Base-by-base conservation (phyloP, 371 early-diverging fungal genomes). In the Mucor racemosus region DNA sequence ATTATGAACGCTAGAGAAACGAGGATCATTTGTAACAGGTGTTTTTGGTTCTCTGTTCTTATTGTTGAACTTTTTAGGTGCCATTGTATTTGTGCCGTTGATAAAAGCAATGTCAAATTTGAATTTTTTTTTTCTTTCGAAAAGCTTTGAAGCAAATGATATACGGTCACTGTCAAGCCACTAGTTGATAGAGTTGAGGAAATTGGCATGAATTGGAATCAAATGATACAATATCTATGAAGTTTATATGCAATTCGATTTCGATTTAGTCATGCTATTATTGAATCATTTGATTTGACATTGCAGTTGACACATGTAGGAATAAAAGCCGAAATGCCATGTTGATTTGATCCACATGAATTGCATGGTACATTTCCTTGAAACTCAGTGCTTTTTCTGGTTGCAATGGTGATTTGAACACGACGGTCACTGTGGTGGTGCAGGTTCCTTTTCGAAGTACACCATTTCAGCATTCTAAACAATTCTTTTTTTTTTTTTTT, bases 1-100 rank as follows among this genome's bases (percentile, higher is more conserved):
- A 50, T 87, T 75, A 68, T 93, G 92, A 14, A 95, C 88, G 69
- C 88, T 89, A 0, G 86, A 67, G 72, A 98, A 98, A 58, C 98
- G 91, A 42, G 91, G 72, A 79, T 97, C 97, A 15, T 75, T 74
- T 6, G 86, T 89, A 17, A 87, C 79, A 60, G 84, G 69, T 21
- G 60, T 66, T 33, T 57, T 64, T 1, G 68, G 66, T 34, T 63
- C 67, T 2, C 59, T 33, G 17, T 66, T 64, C 35, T 75, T 66
- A 19, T 67, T 65, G 62, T 40, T 41, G 14, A 31, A 53, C 17
- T 56, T 64, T 7, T 66, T 69, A 13, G 64, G 67, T 60, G 67
- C 46, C 67, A 63, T 67, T 5, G 38, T 14, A 59, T 19, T 38
- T 38, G 38, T 9, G 38, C 38, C 1, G 26, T 26, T 26, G 26